Evolutionary conservation across 345 rosid genomes (phyloP), one percentile per base, ranked within the genome.

Genomic region (Reutealis trisperma): DNA sequence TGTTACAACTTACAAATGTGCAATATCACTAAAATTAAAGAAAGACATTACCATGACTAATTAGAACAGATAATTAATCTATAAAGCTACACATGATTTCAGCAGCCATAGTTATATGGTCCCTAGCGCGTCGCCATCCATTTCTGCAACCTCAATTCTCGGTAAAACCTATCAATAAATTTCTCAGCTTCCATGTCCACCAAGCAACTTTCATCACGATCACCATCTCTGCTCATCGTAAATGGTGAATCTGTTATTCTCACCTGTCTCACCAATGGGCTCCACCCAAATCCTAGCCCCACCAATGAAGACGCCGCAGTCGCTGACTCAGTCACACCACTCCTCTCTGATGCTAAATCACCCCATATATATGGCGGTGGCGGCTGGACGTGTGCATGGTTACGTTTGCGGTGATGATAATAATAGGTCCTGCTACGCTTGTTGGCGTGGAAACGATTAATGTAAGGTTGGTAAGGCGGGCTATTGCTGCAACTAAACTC

Each of bases 401-500:
- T 57, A 52, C 54, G 72, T 15, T 51, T 70, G 34, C 68, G 69
- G 21, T 51, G 19, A 22, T n/a, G 37, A 58, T 19, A 51, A 58
- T 19, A 51, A 18, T 44, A 52, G 14, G 21, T 45, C 13, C 75
- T 57, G 49, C 75, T 57, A 55, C 78, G 72, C 54, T 22, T 77
- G 66, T 69, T 8, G 72, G 76, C 34, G 22, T 9, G 75, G 30
- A 51, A 49, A 22, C 34, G 42, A 11, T 51, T 37, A 37, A 37
- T 58, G 75, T 57, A 71, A 18, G 74, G 74, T 11, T 34, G 58
- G 19, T 55, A 75, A 13, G 74, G 54, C 0, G 83, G 80, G 71
- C 79, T 86, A 74, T 74, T 66, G 62, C 85, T 79, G 77, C 88
- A 86, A 80, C 88, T 83, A 66, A 83, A 86, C 78, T 86, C 85